Conservation (phyloP, 2,329 filamentous ascomycete genomes). For the Fusarium sp. region DNA sequence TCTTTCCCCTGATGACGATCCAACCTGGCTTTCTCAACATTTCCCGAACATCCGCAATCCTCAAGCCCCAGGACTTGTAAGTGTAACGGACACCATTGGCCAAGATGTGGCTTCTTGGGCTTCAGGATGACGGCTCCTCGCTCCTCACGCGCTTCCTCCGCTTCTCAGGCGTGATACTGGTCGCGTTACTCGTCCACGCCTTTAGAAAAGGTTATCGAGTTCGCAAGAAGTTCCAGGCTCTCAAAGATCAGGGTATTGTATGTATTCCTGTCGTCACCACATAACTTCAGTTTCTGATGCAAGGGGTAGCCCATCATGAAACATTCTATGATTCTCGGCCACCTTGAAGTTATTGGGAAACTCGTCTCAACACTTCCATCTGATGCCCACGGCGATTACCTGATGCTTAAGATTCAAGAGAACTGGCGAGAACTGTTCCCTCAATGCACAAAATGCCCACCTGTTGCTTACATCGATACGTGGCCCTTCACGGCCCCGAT, state of each 20-base stretch:
- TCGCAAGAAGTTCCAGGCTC: constrained; percentile 8
- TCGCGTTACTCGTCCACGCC: neutral
- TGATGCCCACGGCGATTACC: constrained; percentile 27
- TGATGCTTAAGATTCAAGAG: constrained; percentile 24
- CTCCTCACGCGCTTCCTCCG: neutral
- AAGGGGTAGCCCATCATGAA: constrained; percentile 25
- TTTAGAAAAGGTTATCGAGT: constrained; percentile 11
- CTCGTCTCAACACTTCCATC: constrained; percentile 16
- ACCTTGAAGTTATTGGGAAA: constrained; percentile 23
- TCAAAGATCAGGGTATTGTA: constrained; percentile 9
- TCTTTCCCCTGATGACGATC: neutral
- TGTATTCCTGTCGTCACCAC: neutral
- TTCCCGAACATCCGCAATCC: neutral
- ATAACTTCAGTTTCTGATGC: neutral
- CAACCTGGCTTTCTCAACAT: neutral
- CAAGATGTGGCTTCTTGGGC: neutral
- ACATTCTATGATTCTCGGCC: constrained; percentile 33
- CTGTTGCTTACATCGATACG: constrained; percentile 42
- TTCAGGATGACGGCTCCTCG: neutral
- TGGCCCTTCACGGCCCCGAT: constrained; percentile 42
- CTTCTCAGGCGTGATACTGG: neutral
- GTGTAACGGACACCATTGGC: neutral
- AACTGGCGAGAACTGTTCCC: constrained; percentile 33
- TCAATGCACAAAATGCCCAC: constrained; percentile 36
- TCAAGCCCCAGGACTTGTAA: neutral